A percentile compares a stretch with the other conserved stretches of the same genome.
These are phyloP conservation scores for Mycena leptocephala DNA, from an alignment of 768 basidiomycete genomes.

Conservation along the genomic window DNA sequence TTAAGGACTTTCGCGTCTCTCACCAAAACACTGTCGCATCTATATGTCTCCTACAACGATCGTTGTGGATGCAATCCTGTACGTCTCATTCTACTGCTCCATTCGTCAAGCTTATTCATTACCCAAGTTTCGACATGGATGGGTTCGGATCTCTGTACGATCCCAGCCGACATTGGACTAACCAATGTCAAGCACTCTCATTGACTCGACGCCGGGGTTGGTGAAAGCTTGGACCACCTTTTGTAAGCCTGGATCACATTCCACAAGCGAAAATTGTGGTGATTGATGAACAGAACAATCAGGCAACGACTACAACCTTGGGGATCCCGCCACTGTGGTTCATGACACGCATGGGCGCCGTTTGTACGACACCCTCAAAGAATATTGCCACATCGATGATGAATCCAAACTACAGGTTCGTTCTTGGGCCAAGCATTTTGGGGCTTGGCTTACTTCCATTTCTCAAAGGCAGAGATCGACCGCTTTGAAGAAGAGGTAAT, in stretches of 20 bases:
- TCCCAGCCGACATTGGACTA: constrained; percentile 9
- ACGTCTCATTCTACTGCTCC: not conserved
- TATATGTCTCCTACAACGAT: constrained; percentile 28
- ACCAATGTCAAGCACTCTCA: constrained; percentile 12
- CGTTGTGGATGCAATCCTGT: constrained; percentile 44
- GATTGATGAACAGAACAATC: too few species aligned
- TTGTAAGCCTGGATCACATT: too few species aligned
- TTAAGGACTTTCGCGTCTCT: not conserved
- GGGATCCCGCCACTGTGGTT: constrained; percentile 62
- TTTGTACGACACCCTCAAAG: constrained; percentile 81
- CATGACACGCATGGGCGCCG: constrained; percentile 85
- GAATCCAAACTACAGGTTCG: constrained; percentile 71
- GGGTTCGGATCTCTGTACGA: constrained; percentile 36
- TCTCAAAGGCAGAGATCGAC: constrained; percentile 72
- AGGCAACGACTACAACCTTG: constrained; percentile 67
- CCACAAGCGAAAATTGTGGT: too few species aligned
- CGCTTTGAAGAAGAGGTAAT: constrained; percentile 88
- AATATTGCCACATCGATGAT: constrained; percentile 76
- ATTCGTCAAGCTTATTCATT: not conserved
- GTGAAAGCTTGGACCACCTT: constrained; percentile 84
- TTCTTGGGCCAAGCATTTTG: not conserved
- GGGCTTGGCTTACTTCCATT: not conserved
- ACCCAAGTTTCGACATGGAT: constrained; percentile 50
- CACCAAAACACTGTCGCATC: not conserved
- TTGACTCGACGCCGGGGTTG: constrained; percentile 92